These are phyloP conservation scores for Gymnopilus dilepis DNA, from an alignment of 768 basidiomycete genomes.

Conservation along the genomic window DNA sequence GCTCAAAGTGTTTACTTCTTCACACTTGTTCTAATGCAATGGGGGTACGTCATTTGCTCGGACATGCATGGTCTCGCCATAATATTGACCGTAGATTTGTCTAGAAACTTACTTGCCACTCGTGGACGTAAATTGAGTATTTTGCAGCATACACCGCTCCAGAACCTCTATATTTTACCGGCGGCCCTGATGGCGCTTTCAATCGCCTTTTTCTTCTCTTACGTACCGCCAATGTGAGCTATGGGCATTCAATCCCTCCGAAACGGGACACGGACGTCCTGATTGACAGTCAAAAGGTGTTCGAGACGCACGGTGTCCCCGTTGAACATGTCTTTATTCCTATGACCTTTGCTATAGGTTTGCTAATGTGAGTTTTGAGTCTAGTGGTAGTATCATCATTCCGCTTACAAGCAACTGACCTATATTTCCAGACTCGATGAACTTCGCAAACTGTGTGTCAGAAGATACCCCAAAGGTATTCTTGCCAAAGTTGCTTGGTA, in stretches of 20 bases:
- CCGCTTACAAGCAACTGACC: no score
- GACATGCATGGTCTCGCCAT: not conserved
- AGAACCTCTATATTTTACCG: conserved; percentile 50
- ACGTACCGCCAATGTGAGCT: conserved; percentile 44
- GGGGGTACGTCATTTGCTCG: conserved; percentile 34
- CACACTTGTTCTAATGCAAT: conserved; percentile 63
- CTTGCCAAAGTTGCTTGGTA: conserved; percentile 32
- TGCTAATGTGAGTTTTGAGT: conserved; percentile 24
- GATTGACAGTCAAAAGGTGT: conserved; percentile 44
- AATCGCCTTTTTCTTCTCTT: conserved; percentile 50
- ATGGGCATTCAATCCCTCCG: not conserved
- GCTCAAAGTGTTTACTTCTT: conserved; percentile 61
- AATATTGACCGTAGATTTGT: not conserved
- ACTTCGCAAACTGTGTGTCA: conserved; percentile 28
- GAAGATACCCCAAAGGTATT: conserved; percentile 28
- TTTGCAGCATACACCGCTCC: conserved; percentile 56
- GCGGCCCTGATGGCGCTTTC: conserved; percentile 48
- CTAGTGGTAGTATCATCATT: not conserved
- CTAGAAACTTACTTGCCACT: conserved; percentile 56
- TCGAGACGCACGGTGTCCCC: conserved; percentile 52
- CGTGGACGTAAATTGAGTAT: conserved; percentile 59
- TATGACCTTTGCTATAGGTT: conserved; percentile 43
- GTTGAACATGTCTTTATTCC: conserved; percentile 58
- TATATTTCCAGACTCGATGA: conserved; percentile 32
- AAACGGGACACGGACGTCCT: not conserved